A percentile compares a stretch with the other conserved stretches of the same genome.
These are phyloP conservation scores for Kingdonia uniflora DNA, from an alignment of 164 flowering plant genomes.

Conservation along the genomic window DNA sequence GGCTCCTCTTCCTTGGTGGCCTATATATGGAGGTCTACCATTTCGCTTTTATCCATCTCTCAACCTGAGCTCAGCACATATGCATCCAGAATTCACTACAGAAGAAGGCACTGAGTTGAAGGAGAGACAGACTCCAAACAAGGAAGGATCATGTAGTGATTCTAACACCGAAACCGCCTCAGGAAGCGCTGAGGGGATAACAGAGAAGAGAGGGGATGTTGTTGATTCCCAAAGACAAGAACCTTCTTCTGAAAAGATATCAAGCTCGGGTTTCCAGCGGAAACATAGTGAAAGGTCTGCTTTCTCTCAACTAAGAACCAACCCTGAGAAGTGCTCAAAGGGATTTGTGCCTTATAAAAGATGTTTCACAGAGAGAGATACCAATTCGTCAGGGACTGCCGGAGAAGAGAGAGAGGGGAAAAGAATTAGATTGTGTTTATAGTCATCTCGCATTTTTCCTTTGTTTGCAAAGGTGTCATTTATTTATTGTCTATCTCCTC, in stretches of 20 bases:
- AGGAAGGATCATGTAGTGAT: slow-evolving; percentile 33
- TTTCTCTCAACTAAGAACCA: slow-evolving; percentile 15
- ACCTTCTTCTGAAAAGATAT: slow-evolving; percentile 1
- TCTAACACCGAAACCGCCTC: slow-evolving; percentile 26
- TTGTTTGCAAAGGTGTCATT: too few relatives aligned
- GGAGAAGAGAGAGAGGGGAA: slow-evolving; percentile 25
- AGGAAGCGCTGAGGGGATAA: slow-evolving; percentile 11
- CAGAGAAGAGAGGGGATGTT: slow-evolving; percentile 17
- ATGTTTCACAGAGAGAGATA: slow-evolving; percentile 34
- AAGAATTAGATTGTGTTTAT: slow-evolving; percentile 32
- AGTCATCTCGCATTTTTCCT: not conserved
- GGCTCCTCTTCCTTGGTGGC: slow-evolving; percentile 25
- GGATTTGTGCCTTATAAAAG: slow-evolving; percentile 73
- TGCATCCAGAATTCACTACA: slow-evolving; percentile 4
- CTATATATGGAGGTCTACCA: slow-evolving; percentile 20
- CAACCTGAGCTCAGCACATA: slow-evolving; percentile 10
- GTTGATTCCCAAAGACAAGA: slow-evolving; percentile 17
- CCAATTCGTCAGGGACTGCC: slow-evolving; percentile 13
- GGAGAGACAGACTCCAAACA: slow-evolving; percentile 6
- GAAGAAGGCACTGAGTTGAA: not conserved
- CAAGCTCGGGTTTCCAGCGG: slow-evolving; percentile 6
- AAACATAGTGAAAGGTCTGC: slow-evolving; percentile 20
- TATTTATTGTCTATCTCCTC: too few relatives aligned
- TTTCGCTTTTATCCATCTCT: slow-evolving; percentile 15
- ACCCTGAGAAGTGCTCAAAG: slow-evolving; percentile 13